Percentiles rank a stretch among this genome's conserved stretches.
These are phyloP conservation scores for Asterochloris sp. DNA, from an alignment of 139 green algal genomes.

Conservation along the genomic window DNA sequence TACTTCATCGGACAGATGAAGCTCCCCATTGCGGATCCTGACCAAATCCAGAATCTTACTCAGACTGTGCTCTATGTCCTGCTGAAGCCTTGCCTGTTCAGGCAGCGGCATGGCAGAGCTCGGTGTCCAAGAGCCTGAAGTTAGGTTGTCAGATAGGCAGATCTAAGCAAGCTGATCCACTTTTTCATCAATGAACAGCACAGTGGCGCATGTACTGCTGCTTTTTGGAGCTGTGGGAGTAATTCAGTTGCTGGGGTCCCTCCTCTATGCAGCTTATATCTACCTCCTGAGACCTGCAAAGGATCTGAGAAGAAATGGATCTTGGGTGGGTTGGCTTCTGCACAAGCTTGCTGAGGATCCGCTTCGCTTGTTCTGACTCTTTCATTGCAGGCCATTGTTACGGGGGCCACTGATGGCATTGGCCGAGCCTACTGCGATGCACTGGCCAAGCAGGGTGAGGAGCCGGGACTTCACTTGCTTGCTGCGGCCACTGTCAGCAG, in stretches of 20 bases:
- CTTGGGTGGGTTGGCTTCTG: background rate
- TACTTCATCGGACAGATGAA: too few species aligned
- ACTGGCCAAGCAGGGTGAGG: conserved; percentile 52
- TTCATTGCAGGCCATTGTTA: conserved; percentile 58
- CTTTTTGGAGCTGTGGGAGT: background rate
- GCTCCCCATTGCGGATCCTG: too few species aligned
- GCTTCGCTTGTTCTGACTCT: conserved; percentile 27
- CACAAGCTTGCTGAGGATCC: background rate
- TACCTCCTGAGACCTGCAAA: conserved; percentile 56
- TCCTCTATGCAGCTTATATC: conserved; percentile 15
- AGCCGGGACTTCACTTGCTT: background rate
- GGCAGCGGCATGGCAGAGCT: too few species aligned
- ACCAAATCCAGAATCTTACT: too few species aligned
- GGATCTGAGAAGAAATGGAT: conserved; percentile 52
- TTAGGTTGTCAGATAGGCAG: too few species aligned
- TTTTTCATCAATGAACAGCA: too few species aligned
- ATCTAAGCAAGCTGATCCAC: too few species aligned
- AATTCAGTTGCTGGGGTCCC: background rate
- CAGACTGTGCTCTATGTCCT: too few species aligned
- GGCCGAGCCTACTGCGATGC: conserved; percentile 58
- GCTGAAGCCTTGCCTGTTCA: too few species aligned
- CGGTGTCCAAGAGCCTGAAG: too few species aligned
- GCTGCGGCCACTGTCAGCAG: background rate
- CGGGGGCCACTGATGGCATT: conserved; percentile 81
- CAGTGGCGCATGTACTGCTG: too few species aligned